A percentile compares a stretch with the other conserved stretches of the same genome.
Conservation (phyloP, 2,329 filamentous ascomycete species). For the Aspergillus candidus region DNA sequence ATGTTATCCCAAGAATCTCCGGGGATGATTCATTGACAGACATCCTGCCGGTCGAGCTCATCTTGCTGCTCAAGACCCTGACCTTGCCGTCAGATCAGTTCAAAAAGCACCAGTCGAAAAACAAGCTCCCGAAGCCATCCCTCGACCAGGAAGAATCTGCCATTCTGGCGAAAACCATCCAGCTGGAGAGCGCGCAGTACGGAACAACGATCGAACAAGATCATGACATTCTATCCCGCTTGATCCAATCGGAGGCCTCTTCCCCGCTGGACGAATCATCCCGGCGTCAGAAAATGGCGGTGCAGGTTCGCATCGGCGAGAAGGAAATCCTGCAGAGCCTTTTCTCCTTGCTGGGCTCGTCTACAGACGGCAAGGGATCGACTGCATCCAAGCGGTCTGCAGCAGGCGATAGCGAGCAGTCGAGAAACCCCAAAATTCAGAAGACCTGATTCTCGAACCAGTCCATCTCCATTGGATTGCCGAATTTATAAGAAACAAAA, state of each 20-base stretch:
- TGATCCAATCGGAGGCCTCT: conserved; percentile 27
- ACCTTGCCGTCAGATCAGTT: conserved; percentile 28
- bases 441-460: conserved; percentile 14
- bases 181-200: conserved; percentile 43
- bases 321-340: conserved; percentile 59
- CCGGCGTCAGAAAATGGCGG: conserved; percentile 52
- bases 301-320: conserved; percentile 64
- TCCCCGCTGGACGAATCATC: conserved; percentile 28
- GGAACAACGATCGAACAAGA: conserved; percentile 50
- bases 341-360: conserved; percentile 30
- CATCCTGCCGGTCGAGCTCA: conserved; percentile 34
- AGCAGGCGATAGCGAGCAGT: conserved; percentile 18
- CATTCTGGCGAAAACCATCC: conserved; percentile 31
- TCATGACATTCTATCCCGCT: conserved; percentile 31
- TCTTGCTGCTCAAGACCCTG: conserved; percentile 34
- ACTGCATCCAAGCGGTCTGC: conserved; percentile 27
- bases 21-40: conserved; percentile 25
- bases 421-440: conserved; percentile 24
- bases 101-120: conserved; percentile 27
- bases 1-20: conserved; percentile 50
- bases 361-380: conserved; percentile 6
- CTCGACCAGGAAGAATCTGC: conserved; percentile 23
- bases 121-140: conserved; percentile 32
- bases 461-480: not conserved
- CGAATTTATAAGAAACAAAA: too few relatives aligned